phyloP scores from a whole-genome alignment of 768 basidiomycete species.

The Pholiota molesta region DNA sequence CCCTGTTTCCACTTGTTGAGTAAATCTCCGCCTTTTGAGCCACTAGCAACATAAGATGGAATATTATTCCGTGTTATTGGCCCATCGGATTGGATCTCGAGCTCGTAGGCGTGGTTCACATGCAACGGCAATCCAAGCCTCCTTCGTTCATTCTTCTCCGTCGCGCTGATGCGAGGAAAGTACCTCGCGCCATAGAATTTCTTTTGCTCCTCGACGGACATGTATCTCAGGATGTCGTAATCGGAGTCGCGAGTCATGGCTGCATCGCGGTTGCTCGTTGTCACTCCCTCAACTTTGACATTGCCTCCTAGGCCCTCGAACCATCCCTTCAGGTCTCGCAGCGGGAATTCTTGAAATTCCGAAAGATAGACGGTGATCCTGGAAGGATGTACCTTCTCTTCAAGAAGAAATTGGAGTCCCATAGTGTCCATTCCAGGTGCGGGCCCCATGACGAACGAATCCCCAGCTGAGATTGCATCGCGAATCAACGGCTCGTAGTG shows the following conservation, averaged over 20 bases:
- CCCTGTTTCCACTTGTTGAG: not conserved
- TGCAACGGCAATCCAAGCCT: constrained; percentile 22
- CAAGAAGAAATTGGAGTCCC: constrained; percentile 25
- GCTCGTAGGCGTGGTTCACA: constrained; percentile 5
- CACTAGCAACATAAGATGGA: no score
- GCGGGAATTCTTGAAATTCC: constrained; percentile 17
- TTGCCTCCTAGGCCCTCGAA: constrained; percentile 22
- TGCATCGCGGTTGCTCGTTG: constrained; percentile 24
- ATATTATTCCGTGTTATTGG: not conserved
- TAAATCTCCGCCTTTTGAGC: not conserved
- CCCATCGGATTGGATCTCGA: not conserved
- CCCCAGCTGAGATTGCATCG: constrained; percentile 21
- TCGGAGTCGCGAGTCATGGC: constrained; percentile 30
- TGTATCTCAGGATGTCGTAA: constrained; percentile 28
- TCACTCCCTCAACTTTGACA: constrained; percentile 21
- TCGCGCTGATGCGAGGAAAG: constrained; percentile 24
- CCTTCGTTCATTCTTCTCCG: constrained; percentile 29
- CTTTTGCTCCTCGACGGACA: constrained; percentile 27
- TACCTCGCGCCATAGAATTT: constrained; percentile 24
- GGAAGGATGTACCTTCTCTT: constrained; percentile 15
- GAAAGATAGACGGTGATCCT: constrained; percentile 27
- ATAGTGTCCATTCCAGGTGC: constrained; percentile 26
- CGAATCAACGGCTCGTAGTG: constrained; percentile 22
- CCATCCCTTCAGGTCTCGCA: constrained; percentile 13
- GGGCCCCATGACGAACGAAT: constrained; percentile 28